phyloP scores from a whole-genome alignment of 208 protist species.

The Crithidia acanthocephali region DNA sequence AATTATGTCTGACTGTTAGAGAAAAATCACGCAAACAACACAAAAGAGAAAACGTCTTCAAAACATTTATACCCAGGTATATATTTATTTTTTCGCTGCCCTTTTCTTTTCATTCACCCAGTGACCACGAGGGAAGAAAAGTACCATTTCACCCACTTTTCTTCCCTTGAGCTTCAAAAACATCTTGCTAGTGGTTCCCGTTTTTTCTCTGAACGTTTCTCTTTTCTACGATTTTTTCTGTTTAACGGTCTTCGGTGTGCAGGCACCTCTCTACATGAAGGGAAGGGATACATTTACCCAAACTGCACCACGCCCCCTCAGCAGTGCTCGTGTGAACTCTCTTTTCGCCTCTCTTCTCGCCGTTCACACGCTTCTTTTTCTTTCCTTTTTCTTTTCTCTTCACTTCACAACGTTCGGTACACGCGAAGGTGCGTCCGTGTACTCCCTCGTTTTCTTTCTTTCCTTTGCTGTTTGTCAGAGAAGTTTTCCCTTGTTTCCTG shows the following conservation, averaged over 20 bases:
- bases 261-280: conserved; percentile 6
- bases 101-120: conserved; percentile 7
- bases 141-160: not conserved
- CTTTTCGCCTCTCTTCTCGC: not conserved
- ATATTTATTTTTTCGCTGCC: conserved; percentile 14
- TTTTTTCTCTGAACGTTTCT: conserved; percentile 6
- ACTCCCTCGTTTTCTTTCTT: conserved; percentile 1
- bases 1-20: conserved; percentile 6
- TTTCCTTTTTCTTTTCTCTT: not conserved
- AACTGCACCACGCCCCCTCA: conserved; percentile 12
- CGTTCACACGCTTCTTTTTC: conserved; percentile 2
- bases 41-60: conserved; percentile 20
- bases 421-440: conserved; percentile 3
- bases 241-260: conserved; percentile 9
- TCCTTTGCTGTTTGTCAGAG: not conserved
- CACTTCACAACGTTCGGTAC: conserved; percentile 11
- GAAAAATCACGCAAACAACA: conserved; percentile 5
- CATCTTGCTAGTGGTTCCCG: conserved; percentile 10
- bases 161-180: conserved; percentile 4
- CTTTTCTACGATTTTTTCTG: conserved; percentile 5
- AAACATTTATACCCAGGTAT: conserved; percentile 17
- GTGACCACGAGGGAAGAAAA: conserved; percentile 3
- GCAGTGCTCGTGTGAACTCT: conserved; percentile 3
- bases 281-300: conserved; percentile 9
- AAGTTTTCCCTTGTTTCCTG: not conserved